Conservation (phyloP, 1,284 basidiomycete species). For the Cystobasidium slooffiae region DNA sequence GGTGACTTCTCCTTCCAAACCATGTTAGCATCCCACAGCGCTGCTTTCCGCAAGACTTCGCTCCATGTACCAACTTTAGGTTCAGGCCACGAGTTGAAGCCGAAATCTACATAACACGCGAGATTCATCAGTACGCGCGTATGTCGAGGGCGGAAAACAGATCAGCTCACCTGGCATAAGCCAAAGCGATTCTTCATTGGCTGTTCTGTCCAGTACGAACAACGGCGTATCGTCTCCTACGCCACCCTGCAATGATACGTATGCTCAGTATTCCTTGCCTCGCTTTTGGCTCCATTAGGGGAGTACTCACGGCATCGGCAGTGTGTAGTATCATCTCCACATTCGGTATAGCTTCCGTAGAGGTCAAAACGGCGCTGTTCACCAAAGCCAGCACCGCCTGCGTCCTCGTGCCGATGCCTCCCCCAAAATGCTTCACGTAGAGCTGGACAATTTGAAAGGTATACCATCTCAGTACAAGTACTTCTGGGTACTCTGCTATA, state of each 20-base stretch:
- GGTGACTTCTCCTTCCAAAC: conserved; percentile 54
- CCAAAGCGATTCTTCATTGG: conserved; percentile 27
- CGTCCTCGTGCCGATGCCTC: conserved; percentile 52
- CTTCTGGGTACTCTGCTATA: not conserved
- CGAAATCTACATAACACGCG: conserved; percentile 51
- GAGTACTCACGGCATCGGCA: conserved; percentile 16
- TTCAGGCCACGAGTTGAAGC: conserved; percentile 52
- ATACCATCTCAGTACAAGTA: too few relatives aligned
- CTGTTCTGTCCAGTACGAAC: conserved; percentile 22
- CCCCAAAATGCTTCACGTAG: conserved; percentile 55
- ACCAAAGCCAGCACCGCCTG: conserved; percentile 52
- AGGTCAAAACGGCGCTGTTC: conserved; percentile 53
- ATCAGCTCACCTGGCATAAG: conserved; percentile 55
- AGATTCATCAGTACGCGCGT: not conserved
- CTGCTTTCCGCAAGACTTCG: conserved; percentile 53
- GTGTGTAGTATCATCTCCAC: conserved; percentile 55
- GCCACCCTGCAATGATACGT: conserved; percentile 46
- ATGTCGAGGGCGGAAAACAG: not conserved
- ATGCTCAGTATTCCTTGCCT: not conserved
- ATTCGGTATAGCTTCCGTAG: conserved; percentile 55
- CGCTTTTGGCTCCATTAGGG: too few relatives aligned
- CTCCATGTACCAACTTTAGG: conserved; percentile 54
- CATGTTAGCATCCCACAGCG: conserved; percentile 38
- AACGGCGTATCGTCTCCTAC: conserved; percentile 46
- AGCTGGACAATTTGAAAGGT: conserved; percentile 47